Evolutionary conservation across 176 grass and related monocot species (phyloP), one percentile per base, ranked within the genome.

Genomic region (Thinopyrum elongatum): DNA sequence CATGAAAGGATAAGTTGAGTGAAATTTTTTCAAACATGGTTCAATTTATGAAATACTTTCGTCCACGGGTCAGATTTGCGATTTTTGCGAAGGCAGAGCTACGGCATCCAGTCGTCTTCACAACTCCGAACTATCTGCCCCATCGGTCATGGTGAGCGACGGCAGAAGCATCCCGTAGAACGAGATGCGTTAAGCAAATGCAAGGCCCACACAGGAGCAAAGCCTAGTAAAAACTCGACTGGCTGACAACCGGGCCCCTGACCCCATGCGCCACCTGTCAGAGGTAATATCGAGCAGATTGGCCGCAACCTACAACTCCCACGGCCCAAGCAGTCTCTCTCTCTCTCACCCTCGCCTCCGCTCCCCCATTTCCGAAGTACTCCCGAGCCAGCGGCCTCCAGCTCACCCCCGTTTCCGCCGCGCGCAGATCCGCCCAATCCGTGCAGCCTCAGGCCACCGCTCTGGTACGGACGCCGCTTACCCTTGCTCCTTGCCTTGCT

Each of bases 391-490:
- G 84, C 66, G 74, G 59, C 81, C 74, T 58, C 53, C 53, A 58
- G 53, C 53, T 58, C 53, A 10, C 70, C 84, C 28, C 75, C 85
- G 67, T 65, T 67, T 79, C 27, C 80, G 84, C 53, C 13, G 65
- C 66, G 58, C 59, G 66, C 58, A 91, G 89, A 91, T 87, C 89
- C 89, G 77, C 51, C 8, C 76, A 44, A 59, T 60, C 47, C 76
- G 76, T 55, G 59, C 2, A 41, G 68, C 28, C 14, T 9, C 76
- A 36, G 46, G 46, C 17, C 60, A 76, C 16, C 3, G 15, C 41
- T 19, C 33, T 58, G 82, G 81, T 87, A 91, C 85, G 81, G 69
- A 87, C 26, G 25, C 7, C 12, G 31, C 28, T 36, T 80, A 14
- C 6, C 6, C 28, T 30, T 16, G 17, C 23, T 51, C 10, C 12